Percentiles rank a stretch among this genome's conserved stretches.
Evolutionary conservation across 1,139 yeast genomes (phyloP).

Genomic region (Hemisphaericaspora xylofermentans): DNA sequence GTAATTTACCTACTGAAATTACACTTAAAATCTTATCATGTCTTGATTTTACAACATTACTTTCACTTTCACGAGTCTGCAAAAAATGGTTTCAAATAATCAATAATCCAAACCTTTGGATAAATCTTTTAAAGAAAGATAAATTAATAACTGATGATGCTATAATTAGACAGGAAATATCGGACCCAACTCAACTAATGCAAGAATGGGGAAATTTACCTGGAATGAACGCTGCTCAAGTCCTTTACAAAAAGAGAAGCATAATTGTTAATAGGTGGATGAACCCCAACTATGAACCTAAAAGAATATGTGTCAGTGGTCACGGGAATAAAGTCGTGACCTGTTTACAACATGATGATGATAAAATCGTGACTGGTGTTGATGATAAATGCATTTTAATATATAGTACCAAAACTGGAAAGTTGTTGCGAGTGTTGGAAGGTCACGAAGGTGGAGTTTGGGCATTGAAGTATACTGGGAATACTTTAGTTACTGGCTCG

Average conservation of each 20-base stretch:
- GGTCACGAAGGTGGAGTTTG: constrained; percentile 99
- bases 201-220: constrained; percentile 32
- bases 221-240: constrained; percentile 41
- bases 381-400: constrained; percentile 84
- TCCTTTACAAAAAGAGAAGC: constrained; percentile 64
- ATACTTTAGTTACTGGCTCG: constrained; percentile 83
- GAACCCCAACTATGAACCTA: constrained; percentile 70
- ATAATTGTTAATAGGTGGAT: constrained; percentile 80
- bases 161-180: constrained; percentile 36
- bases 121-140: constrained; percentile 51
- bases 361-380: constrained; percentile 88
- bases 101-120: constrained; percentile 63
- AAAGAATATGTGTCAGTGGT: constrained; percentile 67
- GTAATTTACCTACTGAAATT: constrained; percentile 76
- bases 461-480: constrained; percentile 91
- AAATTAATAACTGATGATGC: constrained; percentile 44
- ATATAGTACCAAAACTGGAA: constrained; percentile 76
- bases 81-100: constrained; percentile 66
- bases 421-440: constrained; percentile 59
- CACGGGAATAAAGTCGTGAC: constrained; percentile 81
- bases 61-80: constrained; percentile 65
- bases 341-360: constrained; percentile 90
- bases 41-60: constrained; percentile 64
- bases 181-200: constrained; percentile 26
- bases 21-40: constrained; percentile 63